phyloP scores from a whole-genome alignment of 2,329 filamentous ascomycete genomes.

The Colletotrichum cuscutae region DNA sequence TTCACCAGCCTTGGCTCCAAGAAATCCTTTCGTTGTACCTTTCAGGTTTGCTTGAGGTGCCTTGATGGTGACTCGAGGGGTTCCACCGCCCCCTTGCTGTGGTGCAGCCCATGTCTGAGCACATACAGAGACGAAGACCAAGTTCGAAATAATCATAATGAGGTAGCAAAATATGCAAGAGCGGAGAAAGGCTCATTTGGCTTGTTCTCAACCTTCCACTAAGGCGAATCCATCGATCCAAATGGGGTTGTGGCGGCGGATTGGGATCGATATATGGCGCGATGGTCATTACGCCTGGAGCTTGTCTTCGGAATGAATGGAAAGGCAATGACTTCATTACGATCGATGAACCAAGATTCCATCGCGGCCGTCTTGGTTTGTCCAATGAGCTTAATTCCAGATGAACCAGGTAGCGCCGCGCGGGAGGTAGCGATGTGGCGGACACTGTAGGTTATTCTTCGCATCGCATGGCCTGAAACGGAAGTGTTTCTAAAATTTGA shows the following conservation, averaged over 20 bases:
- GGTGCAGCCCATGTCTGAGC: conserved; percentile 7
- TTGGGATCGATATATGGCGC: not conserved
- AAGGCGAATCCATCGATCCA: not conserved
- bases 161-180: not conserved
- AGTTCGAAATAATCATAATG: not conserved
- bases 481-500: conserved; percentile 16
- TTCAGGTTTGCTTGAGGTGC: conserved; percentile 19
- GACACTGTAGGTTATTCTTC: conserved; percentile 2
- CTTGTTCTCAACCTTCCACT: not conserved
- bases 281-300: not conserved
- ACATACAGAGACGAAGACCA: not conserved
- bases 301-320: not conserved
- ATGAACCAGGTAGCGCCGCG: conserved; percentile 22
- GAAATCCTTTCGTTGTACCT: conserved; percentile 22
- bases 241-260: not conserved
- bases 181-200: not conserved
- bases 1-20: conserved; percentile 18
- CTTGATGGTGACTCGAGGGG: conserved; percentile 24
- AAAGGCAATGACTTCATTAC: conserved; percentile 24
- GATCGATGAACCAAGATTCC: not conserved
- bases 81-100: not conserved
- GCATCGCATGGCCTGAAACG: conserved; percentile 9
- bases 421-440: not conserved
- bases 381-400: conserved; percentile 1
- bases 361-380: not conserved